Base-by-base conservation (phyloP, 495 filamentous ascomycete species). In the Tirmania nivea region DNA sequence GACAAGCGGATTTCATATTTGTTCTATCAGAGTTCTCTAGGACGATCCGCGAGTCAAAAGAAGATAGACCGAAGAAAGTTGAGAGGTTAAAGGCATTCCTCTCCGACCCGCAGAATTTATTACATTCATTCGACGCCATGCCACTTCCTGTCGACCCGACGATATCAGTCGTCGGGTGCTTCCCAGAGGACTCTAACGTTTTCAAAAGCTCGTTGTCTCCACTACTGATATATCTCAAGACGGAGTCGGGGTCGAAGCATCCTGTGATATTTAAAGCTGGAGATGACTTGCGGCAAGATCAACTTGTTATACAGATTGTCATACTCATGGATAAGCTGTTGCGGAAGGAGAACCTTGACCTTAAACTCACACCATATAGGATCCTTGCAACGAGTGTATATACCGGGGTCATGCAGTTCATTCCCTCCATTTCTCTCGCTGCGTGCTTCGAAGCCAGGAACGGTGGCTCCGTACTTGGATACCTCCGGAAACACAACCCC, bases 301-400 rank as follows among this genome's bases (percentile, higher is more conserved):
- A 99, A 66, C 77, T 99, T 0, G 87, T 96, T 49, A 92, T 99
- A 56, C 90, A 99, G 57, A 95, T 96, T 60, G 93, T 99, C 65
- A 92, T 82, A 1, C 74, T 99, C 49, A 99, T 99, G 90, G 90
- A 99, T 61, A 83, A 87, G 31, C 79, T 99, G 14, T 76, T 99
- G 11, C 83, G 81, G 49, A 95, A 96, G 60, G 90, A 96, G 63
- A 99, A 99, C 60, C 77, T 99, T 3, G 90, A 99, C 66, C 75
- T 99, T 20, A 94, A 92, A 64, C 73, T 99, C 1, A 84, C 87
- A 0, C 90, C 90, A 6, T 99, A 96, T 70, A 85, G 88, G 54
- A 94, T 96, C 57, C 78, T 99, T 10, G 92, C 90, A 7, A 96
- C 92, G 6, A 82, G 81, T 56, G 78, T 87, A 8, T 85, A 76